phyloP scores from a whole-genome alignment of 2,329 filamentous ascomycete species.

The Fusarium annulatum region DNA sequence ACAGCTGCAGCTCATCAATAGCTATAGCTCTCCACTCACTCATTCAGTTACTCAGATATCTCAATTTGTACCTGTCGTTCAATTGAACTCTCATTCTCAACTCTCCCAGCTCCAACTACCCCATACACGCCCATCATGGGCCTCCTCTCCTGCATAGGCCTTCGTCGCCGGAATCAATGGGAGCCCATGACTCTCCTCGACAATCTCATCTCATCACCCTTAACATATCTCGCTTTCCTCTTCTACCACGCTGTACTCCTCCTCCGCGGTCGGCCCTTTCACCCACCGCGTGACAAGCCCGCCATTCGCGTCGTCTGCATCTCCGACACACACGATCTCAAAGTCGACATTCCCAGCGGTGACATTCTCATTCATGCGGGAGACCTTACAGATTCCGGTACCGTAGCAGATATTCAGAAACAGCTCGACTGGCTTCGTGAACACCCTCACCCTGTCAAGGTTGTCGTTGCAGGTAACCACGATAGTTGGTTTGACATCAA shows the following conservation, averaged over 20 bases:
- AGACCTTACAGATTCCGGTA: conserved; percentile 82
- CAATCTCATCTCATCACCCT: conserved; percentile 74
- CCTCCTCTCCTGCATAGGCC: conserved; percentile 57
- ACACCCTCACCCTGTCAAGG: conserved; percentile 81
- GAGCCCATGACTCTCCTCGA: conserved; percentile 66
- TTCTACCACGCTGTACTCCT: conserved; percentile 73
- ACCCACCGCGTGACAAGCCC: conserved; percentile 63
- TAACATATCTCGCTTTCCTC: conserved; percentile 70
- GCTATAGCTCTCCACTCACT: neutral
- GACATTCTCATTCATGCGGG: conserved; percentile 92
- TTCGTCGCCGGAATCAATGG: conserved; percentile 61
- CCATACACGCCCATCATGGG: conserved; percentile 51
- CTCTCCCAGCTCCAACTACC: neutral
- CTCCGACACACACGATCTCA: conserved; percentile 84
- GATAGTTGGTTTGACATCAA: conserved; percentile 84
- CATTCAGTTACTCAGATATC: neutral
- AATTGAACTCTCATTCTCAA: neutral
- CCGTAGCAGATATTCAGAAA: conserved; percentile 77
- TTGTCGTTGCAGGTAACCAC: conserved; percentile 89
- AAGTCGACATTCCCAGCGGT: conserved; percentile 73
- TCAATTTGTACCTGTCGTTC: neutral
- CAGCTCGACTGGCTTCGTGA: conserved; percentile 84
- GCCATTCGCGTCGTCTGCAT: conserved; percentile 85
- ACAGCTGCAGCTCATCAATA: neutral
- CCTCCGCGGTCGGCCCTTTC: conserved; percentile 74